Percentiles rank a stretch among this genome's conserved stretches.
phyloP scores from a whole-genome alignment of 768 basidiomycete genomes.

The Mycena latifolia region DNA sequence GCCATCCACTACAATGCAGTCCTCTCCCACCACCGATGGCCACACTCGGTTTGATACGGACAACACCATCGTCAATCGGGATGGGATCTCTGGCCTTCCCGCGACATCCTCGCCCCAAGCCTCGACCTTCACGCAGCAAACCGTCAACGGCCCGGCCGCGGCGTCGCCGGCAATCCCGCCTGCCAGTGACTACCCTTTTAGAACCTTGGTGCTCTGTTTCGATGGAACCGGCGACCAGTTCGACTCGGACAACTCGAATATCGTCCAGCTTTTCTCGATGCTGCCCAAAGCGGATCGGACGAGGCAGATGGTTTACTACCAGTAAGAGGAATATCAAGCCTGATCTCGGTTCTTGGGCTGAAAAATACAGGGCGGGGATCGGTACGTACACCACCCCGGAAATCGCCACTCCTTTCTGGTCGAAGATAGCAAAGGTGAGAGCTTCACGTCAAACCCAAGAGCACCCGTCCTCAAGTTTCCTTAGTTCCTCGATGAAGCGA shows the following conservation, averaged over 20 bases:
- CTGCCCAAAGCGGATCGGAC: conserved; percentile 51
- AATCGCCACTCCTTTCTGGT: conserved; percentile 59
- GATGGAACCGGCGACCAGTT: conserved; percentile 63
- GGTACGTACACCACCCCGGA: conserved; percentile 69
- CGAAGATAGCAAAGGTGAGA: conserved; percentile 48
- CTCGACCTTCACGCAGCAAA: conserved; percentile 9
- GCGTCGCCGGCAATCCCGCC: conserved; percentile 30
- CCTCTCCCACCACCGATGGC: not conserved
- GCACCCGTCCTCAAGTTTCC: not conserved
- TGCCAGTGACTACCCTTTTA: conserved; percentile 31
- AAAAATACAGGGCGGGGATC: conserved; percentile 61
- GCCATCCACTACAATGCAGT: conserved; percentile 7
- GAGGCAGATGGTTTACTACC: conserved; percentile 58
- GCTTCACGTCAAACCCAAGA: not conserved
- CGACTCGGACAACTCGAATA: conserved; percentile 52
- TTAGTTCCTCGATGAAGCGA: conserved; percentile 46
- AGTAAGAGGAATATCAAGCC: conserved; percentile 28
- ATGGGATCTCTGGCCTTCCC: conserved; percentile 24
- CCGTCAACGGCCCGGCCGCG: conserved; percentile 6
- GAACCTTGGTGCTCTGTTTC: conserved; percentile 38
- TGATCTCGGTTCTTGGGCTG: not conserved
- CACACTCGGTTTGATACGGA: conserved; percentile 27
- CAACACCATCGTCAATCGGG: conserved; percentile 11
- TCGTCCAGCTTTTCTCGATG: conserved; percentile 52
- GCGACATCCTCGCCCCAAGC: conserved; percentile 10